phyloP scores from a whole-genome alignment of 73 alveolate genomes.

The Uronychia binucleata region DNA sequence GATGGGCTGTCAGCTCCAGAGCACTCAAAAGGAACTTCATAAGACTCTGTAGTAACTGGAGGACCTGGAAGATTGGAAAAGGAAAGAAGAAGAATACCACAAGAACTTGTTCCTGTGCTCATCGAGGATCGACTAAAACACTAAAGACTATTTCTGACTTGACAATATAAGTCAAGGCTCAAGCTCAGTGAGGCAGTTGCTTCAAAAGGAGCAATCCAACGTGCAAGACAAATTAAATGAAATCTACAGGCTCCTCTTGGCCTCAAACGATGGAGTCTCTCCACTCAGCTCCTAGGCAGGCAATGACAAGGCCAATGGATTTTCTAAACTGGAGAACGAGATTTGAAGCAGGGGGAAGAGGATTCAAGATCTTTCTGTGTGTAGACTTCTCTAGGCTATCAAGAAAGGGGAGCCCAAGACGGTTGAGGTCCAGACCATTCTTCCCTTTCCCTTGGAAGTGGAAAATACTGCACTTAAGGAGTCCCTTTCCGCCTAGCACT shows the following conservation, averaged over 20 bases:
- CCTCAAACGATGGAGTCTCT: not conserved
- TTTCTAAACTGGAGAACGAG: not conserved
- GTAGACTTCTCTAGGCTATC: not conserved
- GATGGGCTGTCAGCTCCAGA: too few relatives aligned
- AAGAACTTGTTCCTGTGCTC: not conserved
- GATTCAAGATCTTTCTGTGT: not conserved
- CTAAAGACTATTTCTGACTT: not conserved
- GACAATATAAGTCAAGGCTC: not conserved
- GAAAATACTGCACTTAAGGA: not conserved
- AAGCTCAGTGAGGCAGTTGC: not conserved
- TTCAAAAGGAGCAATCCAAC: not conserved
- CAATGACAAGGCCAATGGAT: not conserved
- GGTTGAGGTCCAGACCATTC: not conserved
- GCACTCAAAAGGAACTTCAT: not conserved
- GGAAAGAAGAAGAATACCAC: not conserved
- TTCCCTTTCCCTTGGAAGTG: not conserved
- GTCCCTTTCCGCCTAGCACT: not conserved
- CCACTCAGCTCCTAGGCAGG: not conserved
- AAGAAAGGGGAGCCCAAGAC: not conserved
- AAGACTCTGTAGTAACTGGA: not conserved
- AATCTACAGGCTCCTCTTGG: not conserved
- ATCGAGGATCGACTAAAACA: not conserved
- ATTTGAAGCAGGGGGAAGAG: not conserved
- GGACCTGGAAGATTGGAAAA: not conserved
- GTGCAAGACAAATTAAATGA: not conserved